Conservation (phyloP, 2,329 filamentous ascomycete species). For the Aspergillus fijiensis region DNA sequence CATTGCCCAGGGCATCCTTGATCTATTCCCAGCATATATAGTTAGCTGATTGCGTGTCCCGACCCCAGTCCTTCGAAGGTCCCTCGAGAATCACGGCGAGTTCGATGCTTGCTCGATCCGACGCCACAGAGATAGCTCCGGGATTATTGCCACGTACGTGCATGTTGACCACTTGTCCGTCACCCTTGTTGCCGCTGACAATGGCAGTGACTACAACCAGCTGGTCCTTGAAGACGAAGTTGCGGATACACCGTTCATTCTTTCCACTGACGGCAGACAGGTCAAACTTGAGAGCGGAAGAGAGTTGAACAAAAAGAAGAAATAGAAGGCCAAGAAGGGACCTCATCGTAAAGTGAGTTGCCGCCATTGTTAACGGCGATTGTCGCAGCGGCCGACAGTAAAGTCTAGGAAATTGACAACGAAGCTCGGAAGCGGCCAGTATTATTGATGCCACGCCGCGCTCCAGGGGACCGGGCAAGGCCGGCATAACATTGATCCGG, state of each 20-base stretch:
- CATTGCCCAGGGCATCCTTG: conserved; percentile 90
- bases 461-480: conserved; percentile 21
- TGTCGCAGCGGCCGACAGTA: conserved; percentile 16
- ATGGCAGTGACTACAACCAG: conserved; percentile 93
- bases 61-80: not conserved
- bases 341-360: conserved; percentile 31
- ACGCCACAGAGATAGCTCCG: not conserved
- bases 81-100: not conserved
- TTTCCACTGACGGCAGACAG: conserved; percentile 67
- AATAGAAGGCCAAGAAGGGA: conserved; percentile 32
- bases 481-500: conserved; percentile 1
- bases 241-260: conserved; percentile 87
- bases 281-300: conserved; percentile 86
- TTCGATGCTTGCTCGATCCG: not conserved
- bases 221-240: conserved; percentile 90
- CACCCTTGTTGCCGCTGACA: conserved; percentile 78
- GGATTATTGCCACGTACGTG: conserved; percentile 58
- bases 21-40: conserved; percentile 59
- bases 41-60: conserved; percentile 12
- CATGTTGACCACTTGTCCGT: conserved; percentile 93
- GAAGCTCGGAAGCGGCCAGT: conserved; percentile 25
- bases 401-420: conserved; percentile 21
- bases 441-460: conserved; percentile 39
- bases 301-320: conserved; percentile 39
- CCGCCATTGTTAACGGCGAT: conserved; percentile 30